These are phyloP conservation scores for Luffa acutangula DNA, from an alignment of 306 rosid species.

Conservation along the genomic window DNA sequence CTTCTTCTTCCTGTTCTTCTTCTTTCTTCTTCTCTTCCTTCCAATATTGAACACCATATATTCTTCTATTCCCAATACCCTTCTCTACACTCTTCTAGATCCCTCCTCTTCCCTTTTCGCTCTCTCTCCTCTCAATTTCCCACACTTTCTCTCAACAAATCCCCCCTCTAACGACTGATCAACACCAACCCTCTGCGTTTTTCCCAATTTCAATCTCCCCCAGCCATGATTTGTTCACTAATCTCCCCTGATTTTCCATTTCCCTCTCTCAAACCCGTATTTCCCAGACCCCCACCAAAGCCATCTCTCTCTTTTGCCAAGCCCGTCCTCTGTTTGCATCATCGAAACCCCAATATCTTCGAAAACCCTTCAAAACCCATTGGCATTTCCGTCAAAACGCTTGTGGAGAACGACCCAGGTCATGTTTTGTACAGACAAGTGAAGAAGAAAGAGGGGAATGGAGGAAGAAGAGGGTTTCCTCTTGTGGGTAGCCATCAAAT, in stretches of 20 bases:
- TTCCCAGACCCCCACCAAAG: constrained; percentile 6
- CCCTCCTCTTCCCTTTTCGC: constrained; percentile 19
- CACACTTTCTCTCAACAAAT: not conserved
- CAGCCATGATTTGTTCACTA: constrained; percentile 36
- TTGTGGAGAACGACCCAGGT: constrained; percentile 12
- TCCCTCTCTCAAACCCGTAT: constrained; percentile 7
- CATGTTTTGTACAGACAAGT: constrained; percentile 9
- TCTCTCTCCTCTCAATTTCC: too few species aligned
- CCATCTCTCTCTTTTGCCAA: not conserved
- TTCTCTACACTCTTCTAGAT: constrained; percentile 36
- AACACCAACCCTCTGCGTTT: not conserved
- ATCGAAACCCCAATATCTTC: constrained; percentile 16
- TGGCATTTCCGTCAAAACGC: constrained; percentile 3
- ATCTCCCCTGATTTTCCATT: constrained; percentile 23
- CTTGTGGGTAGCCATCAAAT: constrained; percentile 30
- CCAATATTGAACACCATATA: not conserved
- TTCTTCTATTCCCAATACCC: not conserved
- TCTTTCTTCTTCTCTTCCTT: not conserved
- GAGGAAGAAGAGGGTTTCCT: constrained; percentile 14
- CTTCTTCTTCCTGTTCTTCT: not conserved
- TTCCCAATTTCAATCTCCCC: not conserved
- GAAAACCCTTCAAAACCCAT: constrained; percentile 14
- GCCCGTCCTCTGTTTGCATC: constrained; percentile 20
- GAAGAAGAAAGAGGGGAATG: constrained; percentile 11
- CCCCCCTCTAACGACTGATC: not conserved